These are phyloP conservation scores for Myotisia sp. DNA, from an alignment of 2,329 filamentous ascomycete genomes.

Conservation along the genomic window DNA sequence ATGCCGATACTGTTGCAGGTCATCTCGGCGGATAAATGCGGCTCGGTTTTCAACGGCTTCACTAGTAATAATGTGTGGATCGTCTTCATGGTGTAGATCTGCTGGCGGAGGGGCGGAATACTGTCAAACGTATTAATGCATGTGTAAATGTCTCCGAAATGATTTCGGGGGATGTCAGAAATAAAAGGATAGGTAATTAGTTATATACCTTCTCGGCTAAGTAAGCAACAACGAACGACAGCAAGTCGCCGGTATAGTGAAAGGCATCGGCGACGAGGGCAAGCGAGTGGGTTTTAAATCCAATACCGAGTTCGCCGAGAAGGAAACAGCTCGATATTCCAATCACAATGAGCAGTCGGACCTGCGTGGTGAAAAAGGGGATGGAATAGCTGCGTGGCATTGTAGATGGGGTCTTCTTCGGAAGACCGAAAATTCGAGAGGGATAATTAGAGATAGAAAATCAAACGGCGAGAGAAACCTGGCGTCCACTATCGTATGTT, in stretches of 20 bases:
- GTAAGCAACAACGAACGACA: constrained; percentile 10
- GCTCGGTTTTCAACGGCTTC: constrained; percentile 2
- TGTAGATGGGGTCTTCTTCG: too few relatives aligned
- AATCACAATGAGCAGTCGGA: constrained; percentile 10
- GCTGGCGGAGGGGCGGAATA: too few relatives aligned
- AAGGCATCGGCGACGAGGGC: constrained; percentile 65
- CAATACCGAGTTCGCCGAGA: constrained; percentile 32
- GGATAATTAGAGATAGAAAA: too few relatives aligned
- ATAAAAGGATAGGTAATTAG: too few relatives aligned
- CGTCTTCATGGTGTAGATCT: too few relatives aligned
- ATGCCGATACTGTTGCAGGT: constrained; percentile 1
- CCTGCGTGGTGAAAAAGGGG: constrained; percentile 6
- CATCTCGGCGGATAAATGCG: constrained; percentile 2
- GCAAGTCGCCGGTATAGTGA: constrained; percentile 48
- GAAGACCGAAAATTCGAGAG: too few relatives aligned
- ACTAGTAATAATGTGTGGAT: background rate
- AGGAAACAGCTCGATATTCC: constrained; percentile 10
- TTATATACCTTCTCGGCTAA: constrained; percentile 9
- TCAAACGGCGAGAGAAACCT: too few relatives aligned
- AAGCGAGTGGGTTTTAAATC: constrained; percentile 56
- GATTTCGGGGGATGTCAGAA: too few relatives aligned
- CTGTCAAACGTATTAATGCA: too few relatives aligned
- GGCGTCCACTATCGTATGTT: too few relatives aligned
- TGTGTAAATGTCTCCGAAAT: too few relatives aligned
- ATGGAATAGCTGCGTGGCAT: background rate